phyloP scores from a whole-genome alignment of 2,329 filamentous ascomycete genomes.

The Penicillium sp. region DNA sequence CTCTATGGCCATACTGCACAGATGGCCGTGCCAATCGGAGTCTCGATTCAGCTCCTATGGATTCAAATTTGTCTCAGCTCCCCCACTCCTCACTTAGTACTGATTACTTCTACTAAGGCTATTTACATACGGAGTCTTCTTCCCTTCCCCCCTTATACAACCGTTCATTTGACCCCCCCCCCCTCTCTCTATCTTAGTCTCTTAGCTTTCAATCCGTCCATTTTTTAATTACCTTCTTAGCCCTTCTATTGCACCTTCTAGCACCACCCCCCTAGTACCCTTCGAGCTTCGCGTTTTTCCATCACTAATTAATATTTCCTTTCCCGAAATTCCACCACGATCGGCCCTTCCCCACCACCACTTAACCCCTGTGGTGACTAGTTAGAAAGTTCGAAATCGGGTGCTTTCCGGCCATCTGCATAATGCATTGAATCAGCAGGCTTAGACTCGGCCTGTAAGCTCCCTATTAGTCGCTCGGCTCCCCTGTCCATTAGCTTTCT shows the following conservation, averaged over 20 bases:
- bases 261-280: neutral
- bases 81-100: conserved; percentile 2
- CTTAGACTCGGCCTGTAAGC: neutral
- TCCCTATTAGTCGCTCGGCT: conserved; percentile 14
- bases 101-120: neutral
- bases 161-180: neutral
- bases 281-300: neutral
- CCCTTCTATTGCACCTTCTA: conserved; percentile 6
- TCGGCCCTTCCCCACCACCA: neutral
- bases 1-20: neutral
- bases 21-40: conserved; percentile 1
- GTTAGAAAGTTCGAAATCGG: conserved; percentile 1
- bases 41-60: neutral
- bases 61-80: conserved; percentile 8
- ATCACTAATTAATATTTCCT: conserved; percentile 1
- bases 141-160: neutral
- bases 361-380: neutral
- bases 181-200: neutral
- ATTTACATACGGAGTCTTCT: neutral
- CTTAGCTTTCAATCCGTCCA: neutral
- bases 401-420: conserved; percentile 4
- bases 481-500: conserved; percentile 20
- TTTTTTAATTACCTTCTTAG: neutral
- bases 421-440: conserved; percentile 12
- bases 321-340: conserved; percentile 1